Percentiles rank a stretch among this genome's conserved stretches.
Evolutionary conservation across 805 yeast species (phyloP).

Genomic region (Helenozyma baotianmanensis): DNA sequence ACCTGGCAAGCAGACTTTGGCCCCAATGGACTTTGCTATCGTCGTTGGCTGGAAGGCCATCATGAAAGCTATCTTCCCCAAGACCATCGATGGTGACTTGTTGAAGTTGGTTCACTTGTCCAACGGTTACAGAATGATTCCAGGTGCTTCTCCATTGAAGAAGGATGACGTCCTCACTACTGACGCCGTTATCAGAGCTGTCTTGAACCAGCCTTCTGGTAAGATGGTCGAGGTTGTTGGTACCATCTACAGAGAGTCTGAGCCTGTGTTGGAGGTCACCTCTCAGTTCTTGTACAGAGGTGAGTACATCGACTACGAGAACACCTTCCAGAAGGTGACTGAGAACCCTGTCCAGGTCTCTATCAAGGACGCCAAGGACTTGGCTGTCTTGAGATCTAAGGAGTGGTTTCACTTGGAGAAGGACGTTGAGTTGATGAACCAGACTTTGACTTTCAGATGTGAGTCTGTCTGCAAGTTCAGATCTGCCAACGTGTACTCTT

Average conservation of each 20-base stretch:
- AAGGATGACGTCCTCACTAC: constrained; percentile 84
- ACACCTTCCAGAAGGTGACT: constrained; percentile 82
- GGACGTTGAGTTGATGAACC: constrained; percentile 65
- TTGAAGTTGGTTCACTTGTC: constrained; percentile 91
- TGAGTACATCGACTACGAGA: constrained; percentile 76
- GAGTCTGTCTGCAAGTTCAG: constrained; percentile 80
- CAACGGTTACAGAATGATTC: constrained; percentile 87
- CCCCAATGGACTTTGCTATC: constrained; percentile 99
- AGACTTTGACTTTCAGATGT: constrained; percentile 84
- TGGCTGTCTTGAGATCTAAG: constrained; percentile 89
- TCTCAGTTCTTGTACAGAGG: constrained; percentile 98
- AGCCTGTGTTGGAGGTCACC: constrained; percentile 87
- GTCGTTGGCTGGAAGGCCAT: constrained; percentile 98
- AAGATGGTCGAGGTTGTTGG: constrained; percentile 96
- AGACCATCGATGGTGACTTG: constrained; percentile 92
- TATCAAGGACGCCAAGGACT: constrained; percentile 74
- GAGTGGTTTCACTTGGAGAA: constrained; percentile 93
- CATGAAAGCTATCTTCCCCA: constrained; percentile 97
- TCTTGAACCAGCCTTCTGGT: constrained; percentile 87
- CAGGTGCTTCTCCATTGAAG: constrained; percentile 86
- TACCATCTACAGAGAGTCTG: constrained; percentile 67
- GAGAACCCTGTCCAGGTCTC: constrained; percentile 85
- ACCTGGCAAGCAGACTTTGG: constrained; percentile 76
- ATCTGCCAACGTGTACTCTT: constrained; percentile 67
- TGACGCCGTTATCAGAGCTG: constrained; percentile 80